Conservation (phyloP, 2,329 filamentous ascomycete species). For the Leptographium flavum region DNA sequence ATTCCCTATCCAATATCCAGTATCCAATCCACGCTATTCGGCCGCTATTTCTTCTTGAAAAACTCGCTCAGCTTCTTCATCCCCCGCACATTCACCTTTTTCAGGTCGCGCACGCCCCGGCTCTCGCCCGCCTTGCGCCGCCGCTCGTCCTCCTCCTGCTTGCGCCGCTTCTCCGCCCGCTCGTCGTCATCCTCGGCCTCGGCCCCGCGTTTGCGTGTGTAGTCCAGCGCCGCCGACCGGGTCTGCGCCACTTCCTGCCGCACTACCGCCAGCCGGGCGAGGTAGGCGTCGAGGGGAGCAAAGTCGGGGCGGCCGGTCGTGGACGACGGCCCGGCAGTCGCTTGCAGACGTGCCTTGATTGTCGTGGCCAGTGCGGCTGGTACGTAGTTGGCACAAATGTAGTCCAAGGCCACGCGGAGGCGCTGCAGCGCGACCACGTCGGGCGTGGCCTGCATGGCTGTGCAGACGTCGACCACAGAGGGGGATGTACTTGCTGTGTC, state of each 20-base stretch:
- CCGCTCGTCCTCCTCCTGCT: slow-evolving; percentile 79
- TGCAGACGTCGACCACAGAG: too few relatives aligned
- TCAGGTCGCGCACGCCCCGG: slow-evolving; percentile 61
- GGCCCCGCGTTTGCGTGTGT: slow-evolving; percentile 50
- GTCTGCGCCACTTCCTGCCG: slow-evolving; percentile 58
- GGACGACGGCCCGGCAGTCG: neutral
- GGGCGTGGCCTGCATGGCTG: slow-evolving; percentile 29
- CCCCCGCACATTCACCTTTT: slow-evolving; percentile 78
- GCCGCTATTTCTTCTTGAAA: slow-evolving; percentile 55
- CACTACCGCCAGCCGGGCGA: slow-evolving; percentile 49
- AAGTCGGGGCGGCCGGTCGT: slow-evolving; percentile 40
- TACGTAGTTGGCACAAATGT: slow-evolving; percentile 50
- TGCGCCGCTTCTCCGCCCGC: slow-evolving; percentile 66
- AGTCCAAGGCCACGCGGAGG: slow-evolving; percentile 48
- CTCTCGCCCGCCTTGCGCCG: slow-evolving; percentile 65
- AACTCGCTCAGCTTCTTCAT: slow-evolving; percentile 98
- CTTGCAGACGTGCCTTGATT: slow-evolving; percentile 18
- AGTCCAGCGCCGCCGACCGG: slow-evolving; percentile 49
- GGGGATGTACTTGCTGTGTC: too few relatives aligned
- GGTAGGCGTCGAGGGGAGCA: slow-evolving; percentile 52
- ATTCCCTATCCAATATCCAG: neutral
- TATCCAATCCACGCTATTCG: too few relatives aligned
- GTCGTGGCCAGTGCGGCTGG: slow-evolving; percentile 26
- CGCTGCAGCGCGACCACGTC: slow-evolving; percentile 46
- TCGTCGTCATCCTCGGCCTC: slow-evolving; percentile 49